Percentiles rank a stretch among this genome's conserved stretches.
These are phyloP conservation scores for Lipomyces anomalus DNA, from an alignment of 805 yeast genomes.

Conservation along the genomic window DNA sequence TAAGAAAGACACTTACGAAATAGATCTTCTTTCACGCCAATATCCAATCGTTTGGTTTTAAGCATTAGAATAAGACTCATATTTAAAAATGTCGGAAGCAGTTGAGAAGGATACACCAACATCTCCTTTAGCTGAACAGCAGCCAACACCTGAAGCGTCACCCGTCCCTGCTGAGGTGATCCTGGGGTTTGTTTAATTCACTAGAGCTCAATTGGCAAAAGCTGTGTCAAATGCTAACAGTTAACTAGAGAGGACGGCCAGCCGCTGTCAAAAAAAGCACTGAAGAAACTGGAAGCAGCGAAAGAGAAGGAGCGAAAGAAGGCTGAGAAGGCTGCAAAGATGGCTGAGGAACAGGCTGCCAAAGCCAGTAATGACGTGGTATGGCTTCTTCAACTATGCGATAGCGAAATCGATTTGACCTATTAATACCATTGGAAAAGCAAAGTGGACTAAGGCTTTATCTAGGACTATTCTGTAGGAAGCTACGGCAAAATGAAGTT, in stretches of 20 bases:
- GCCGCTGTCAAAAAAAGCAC: constrained; percentile 87
- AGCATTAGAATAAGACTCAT: too few relatives aligned
- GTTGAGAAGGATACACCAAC: too few relatives aligned
- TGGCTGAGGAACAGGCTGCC: constrained; percentile 81
- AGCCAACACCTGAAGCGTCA: too few relatives aligned
- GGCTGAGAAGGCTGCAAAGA: constrained; percentile 84
- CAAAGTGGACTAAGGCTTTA: neutral
- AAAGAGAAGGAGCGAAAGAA: constrained; percentile 88
- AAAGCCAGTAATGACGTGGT: constrained; percentile 61
- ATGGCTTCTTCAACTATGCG: neutral
- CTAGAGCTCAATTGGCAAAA: too few relatives aligned
- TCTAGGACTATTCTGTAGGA: constrained; percentile 68
- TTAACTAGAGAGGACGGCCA: constrained; percentile 74
- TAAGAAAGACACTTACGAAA: too few relatives aligned
- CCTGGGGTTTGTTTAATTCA: too few relatives aligned
- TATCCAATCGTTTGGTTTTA: too few relatives aligned
- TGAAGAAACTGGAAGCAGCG: constrained; percentile 91
- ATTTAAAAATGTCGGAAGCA: too few relatives aligned
- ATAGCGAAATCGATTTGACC: neutral
- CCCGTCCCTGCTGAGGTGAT: too few relatives aligned
- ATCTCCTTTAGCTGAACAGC: too few relatives aligned
- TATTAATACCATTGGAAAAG: neutral
- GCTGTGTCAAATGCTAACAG: too few relatives aligned
- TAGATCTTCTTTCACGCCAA: too few relatives aligned
- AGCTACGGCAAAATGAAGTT: constrained; percentile 88